Conservation (phyloP, 768 basidiomycete genomes). For the Tubosaeta brunneosetosa region DNA sequence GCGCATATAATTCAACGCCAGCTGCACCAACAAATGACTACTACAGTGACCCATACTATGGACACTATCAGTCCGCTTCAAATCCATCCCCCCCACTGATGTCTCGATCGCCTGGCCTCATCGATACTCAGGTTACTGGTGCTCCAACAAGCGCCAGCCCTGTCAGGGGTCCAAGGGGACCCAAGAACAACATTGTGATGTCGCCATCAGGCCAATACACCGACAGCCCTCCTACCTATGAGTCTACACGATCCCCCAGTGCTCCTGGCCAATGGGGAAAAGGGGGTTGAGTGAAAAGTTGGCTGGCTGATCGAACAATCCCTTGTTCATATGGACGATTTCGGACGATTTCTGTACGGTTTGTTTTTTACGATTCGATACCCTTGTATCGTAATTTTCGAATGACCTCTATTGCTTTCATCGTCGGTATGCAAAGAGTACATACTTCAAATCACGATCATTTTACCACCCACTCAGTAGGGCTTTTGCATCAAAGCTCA, state of each 20-base stretch:
- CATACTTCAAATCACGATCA: background rate
- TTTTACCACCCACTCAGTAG: background rate
- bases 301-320: background rate
- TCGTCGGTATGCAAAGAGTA: background rate
- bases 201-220: slow-evolving; percentile 28
- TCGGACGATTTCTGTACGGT: slow-evolving; percentile 11
- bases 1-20: slow-evolving; percentile 50
- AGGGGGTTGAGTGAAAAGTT: slow-evolving; percentile 20
- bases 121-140: slow-evolving; percentile 36
- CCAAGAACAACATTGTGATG: slow-evolving; percentile 24
- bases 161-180: slow-evolving; percentile 40
- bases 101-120: slow-evolving; percentile 34
- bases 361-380: slow-evolving; percentile 12
- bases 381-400: slow-evolving; percentile 19
- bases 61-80: slow-evolving; percentile 16
- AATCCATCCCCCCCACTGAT: slow-evolving; percentile 28
- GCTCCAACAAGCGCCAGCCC: slow-evolving; percentile 33
- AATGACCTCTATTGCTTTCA: background rate
- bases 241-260: slow-evolving; percentile 37
- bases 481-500: background rate
- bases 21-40: slow-evolving; percentile 34
- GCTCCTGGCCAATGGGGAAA: slow-evolving; percentile 53
- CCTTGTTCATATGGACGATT: slow-evolving; percentile 17
- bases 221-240: slow-evolving; percentile 67
- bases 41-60: slow-evolving; percentile 28